phyloP scores from a whole-genome alignment of 306 rosid species.

The Parietaria judaica region DNA sequence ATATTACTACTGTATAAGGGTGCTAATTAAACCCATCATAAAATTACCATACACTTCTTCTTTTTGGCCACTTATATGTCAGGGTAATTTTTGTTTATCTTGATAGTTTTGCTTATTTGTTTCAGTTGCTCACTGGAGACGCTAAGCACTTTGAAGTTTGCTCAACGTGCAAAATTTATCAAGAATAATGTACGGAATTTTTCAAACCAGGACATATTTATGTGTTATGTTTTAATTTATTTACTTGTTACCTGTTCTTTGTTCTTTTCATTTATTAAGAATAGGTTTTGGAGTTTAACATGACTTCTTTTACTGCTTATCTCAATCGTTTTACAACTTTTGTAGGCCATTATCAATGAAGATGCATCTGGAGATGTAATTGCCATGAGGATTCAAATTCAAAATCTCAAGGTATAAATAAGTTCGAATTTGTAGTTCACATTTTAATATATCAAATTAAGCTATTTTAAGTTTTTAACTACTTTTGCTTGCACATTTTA shows the following conservation, averaged over 20 bases:
- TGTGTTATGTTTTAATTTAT: too few species aligned
- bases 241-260: too few species aligned
- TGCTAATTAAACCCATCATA: too few species aligned
- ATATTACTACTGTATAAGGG: too few species aligned
- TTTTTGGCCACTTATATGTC: not conserved
- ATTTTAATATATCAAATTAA: too few species aligned
- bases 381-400: constrained; percentile 92
- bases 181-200: constrained; percentile 64
- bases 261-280: too few species aligned
- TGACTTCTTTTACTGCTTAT: not conserved
- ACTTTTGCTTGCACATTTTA: too few species aligned
- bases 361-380: constrained; percentile 95
- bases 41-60: too few species aligned
- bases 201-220: not conserved
- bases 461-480: not conserved
- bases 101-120: constrained; percentile 8
- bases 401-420: constrained; percentile 70
- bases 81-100: not conserved
- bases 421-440: not conserved
- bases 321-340: constrained; percentile 11
- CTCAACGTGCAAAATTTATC: constrained; percentile 92
- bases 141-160: constrained; percentile 95
- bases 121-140: constrained; percentile 96
- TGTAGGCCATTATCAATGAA: constrained; percentile 91
- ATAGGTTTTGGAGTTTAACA: too few species aligned